Base-by-base conservation (phyloP, 2,329 filamentous ascomycete species). In the Dactylonectria estremocensis region DNA sequence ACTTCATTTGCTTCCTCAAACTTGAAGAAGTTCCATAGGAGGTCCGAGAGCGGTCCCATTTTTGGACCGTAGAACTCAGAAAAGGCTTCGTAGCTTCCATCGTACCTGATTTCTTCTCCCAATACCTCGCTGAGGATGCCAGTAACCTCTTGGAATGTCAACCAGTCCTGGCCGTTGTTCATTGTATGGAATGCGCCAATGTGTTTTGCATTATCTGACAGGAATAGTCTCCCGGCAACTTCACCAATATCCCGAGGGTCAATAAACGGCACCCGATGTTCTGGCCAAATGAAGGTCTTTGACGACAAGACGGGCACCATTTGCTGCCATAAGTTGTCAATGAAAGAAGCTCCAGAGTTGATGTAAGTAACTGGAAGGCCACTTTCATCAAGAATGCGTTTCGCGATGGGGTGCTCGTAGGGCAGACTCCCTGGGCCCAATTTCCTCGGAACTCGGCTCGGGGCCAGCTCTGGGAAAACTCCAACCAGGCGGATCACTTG, bases 91-190 rank as follows among this genome's bases (percentile, higher is more conserved):
- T 37, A 60, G 22, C 33, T 52, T 18, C 46, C 46, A n/a, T 60
- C 57, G 16, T 60, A 52, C 2, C 3, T 16, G 18, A 60, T 20
- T 5, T 31, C 31, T 10, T 37, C 37, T 20, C 46, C 46, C 9
- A 60, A 46, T 2, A 60, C 31, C 14, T 60, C 57, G 16, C 31
- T 16, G 2, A 50, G 24, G 5, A 60, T 60, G 14, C 14, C 18
- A 9, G 37, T 46, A 9, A 52, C 18, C 5, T 60, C 57, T 2
- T 50, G 37, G 14, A 43, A 60, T 16, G 35, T 22, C 8, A 60
- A 14, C 46, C 57, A 60, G 22, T 60, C 57, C 40, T 43, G 14
- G n/a, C 46, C 57, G 13, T 60, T 60, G 16, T 52, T 60, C 46
- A 60, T 60, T 6, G 57, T 60, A 22, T 60, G 46, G 14, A 60